Conservation (phyloP, 495 filamentous ascomycete genomes). For the Penicillium robsamsonii region DNA sequence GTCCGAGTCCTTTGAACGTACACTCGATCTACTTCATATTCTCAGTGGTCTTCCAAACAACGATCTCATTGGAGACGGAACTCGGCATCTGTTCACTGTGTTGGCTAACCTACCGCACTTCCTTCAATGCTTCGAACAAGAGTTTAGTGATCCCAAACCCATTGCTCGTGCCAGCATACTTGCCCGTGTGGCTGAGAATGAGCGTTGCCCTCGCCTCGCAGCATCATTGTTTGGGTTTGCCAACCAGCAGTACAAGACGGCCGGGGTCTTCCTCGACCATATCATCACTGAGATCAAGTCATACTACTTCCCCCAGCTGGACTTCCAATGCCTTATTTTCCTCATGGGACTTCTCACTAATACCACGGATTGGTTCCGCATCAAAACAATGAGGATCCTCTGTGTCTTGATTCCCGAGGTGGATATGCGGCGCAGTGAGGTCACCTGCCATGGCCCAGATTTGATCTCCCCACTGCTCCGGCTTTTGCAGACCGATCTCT, state of each 20-base stretch:
- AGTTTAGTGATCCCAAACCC: conserved; percentile 51
- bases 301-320: conserved; percentile 77
- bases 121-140: conserved; percentile 72
- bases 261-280: conserved; percentile 74
- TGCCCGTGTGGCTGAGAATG: conserved; percentile 67
- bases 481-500: conserved; percentile 88
- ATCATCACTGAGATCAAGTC: conserved; percentile 73
- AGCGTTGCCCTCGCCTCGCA: conserved; percentile 48
- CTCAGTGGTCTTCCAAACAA: conserved; percentile 78
- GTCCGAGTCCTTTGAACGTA: conserved; percentile 71
- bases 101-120: conserved; percentile 90
- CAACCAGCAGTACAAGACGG: conserved; percentile 62
- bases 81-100: conserved; percentile 76
- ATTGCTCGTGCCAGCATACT: conserved; percentile 65
- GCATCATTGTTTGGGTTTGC: conserved; percentile 67
- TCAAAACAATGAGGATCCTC: conserved; percentile 87
- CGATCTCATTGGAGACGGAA: conserved; percentile 76
- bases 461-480: conserved; percentile 90
- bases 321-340: conserved; percentile 82
- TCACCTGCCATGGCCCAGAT: conserved; percentile 89
- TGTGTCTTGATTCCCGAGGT: conserved; percentile 83
- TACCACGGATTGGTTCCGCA: conserved; percentile 79
- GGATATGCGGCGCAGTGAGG: conserved; percentile 88
- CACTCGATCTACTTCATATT: conserved; percentile 73
- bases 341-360: conserved; percentile 92